Percentiles rank a stretch among this genome's conserved stretches.
phyloP scores from a whole-genome alignment of 352 stramenopile genomes.

The Phytophthora capsici region DNA sequence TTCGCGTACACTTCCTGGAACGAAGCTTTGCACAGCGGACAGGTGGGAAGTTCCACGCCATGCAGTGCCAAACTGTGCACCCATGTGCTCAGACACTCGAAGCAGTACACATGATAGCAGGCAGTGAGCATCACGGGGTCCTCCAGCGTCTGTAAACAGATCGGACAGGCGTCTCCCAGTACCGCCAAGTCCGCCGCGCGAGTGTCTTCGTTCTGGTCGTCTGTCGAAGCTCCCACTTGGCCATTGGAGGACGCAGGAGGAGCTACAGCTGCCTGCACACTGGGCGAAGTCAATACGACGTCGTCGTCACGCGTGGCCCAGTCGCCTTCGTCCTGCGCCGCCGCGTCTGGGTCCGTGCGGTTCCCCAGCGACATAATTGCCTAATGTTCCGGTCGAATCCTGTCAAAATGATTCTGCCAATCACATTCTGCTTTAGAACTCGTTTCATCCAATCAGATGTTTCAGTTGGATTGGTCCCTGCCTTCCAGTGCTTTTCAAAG shows the following conservation, averaged over 20 bases:
- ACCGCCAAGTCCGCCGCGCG: constrained; percentile 54
- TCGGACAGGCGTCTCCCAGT: constrained; percentile 71
- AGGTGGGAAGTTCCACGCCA: constrained; percentile 56
- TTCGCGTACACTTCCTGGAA: constrained; percentile 69
- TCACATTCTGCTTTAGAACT: neutral
- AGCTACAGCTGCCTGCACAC: constrained; percentile 22
- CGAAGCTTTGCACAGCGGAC: constrained; percentile 70
- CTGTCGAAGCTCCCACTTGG: constrained; percentile 18
- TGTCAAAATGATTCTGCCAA: too few species aligned
- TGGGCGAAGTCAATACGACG: constrained; percentile 17
- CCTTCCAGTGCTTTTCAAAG: constrained; percentile 38
- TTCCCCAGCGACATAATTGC: constrained; percentile 55
- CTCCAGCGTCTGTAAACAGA: constrained; percentile 68
- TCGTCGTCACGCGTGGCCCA: constrained; percentile 48
- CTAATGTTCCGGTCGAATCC: too few species aligned
- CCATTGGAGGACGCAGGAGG: constrained; percentile 36
- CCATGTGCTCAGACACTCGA: constrained; percentile 72
- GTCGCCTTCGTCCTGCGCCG: constrained; percentile 53
- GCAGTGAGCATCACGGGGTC: constrained; percentile 62
- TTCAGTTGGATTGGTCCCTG: neutral
- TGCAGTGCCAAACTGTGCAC: constrained; percentile 61
- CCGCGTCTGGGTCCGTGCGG: constrained; percentile 25
- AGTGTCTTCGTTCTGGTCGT: constrained; percentile 24
- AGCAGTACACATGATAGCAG: constrained; percentile 82
- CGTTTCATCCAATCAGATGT: constrained; percentile 51